phyloP scores from a whole-genome alignment of 345 rosid genomes.

The Kandelia obovata region DNA sequence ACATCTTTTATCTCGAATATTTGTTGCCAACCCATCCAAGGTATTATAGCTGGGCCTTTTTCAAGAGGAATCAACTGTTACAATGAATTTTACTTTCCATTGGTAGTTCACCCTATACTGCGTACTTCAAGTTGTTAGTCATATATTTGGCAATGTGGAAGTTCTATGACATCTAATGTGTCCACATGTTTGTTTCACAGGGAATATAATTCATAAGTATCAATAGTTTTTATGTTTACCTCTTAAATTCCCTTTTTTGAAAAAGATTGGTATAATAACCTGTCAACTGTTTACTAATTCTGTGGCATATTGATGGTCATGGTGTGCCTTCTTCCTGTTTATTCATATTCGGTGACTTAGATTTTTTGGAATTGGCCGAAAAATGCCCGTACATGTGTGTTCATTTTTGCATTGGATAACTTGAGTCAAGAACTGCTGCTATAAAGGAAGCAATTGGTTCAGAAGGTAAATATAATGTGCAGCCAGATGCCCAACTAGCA shows the following conservation, averaged over 20 bases:
- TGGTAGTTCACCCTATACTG: neutral
- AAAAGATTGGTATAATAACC: neutral
- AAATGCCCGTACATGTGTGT: too few species aligned
- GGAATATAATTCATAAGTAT: neutral
- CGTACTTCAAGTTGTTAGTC: neutral
- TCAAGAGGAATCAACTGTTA: neutral
- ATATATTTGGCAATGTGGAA: neutral
- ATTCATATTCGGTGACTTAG: too few species aligned
- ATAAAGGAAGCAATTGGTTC: too few species aligned
- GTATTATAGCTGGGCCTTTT: slow-evolving; percentile 28
- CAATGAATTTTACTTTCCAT: neutral
- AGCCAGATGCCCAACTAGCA: too few species aligned
- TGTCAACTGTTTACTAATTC: neutral
- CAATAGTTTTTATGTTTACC: neutral
- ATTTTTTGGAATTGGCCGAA: too few species aligned
- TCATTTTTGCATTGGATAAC: neutral
- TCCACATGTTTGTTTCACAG: neutral
- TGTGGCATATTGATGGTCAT: neutral
- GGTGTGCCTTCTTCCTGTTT: neutral
- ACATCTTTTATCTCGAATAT: slow-evolving; percentile 75
- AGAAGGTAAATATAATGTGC: too few species aligned
- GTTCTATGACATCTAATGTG: neutral
- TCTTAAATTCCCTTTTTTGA: neutral
- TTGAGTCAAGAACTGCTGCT: too few species aligned
- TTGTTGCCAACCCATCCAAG: slow-evolving; percentile 67